These are phyloP conservation scores for Aurinia saxatilis DNA, from an alignment of 345 rosid species.

Conservation along the genomic window DNA sequence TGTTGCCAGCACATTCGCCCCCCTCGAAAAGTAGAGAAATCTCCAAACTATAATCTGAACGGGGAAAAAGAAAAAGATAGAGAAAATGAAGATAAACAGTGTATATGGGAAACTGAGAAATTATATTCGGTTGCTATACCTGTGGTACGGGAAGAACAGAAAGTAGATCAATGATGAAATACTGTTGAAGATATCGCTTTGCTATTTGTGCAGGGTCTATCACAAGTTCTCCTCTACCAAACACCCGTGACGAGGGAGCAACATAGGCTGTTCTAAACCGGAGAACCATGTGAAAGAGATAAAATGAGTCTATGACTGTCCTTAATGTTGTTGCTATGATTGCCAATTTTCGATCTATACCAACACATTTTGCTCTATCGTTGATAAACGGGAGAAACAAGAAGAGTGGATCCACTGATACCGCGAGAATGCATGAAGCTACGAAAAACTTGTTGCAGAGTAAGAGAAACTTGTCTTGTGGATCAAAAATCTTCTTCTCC, in stretches of 20 bases:
- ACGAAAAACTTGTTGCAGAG: slow-evolving; percentile 74
- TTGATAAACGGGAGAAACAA: slow-evolving; percentile 82
- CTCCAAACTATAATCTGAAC: slow-evolving; percentile 89
- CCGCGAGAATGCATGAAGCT: slow-evolving; percentile 72
- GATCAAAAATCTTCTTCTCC: slow-evolving; percentile 87
- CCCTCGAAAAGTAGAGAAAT: slow-evolving; percentile 57
- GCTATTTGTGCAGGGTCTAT: slow-evolving; percentile 85
- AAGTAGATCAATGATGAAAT: slow-evolving; percentile 81
- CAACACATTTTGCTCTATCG: slow-evolving; percentile 44
- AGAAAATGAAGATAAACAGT: neutral
- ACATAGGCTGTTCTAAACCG: slow-evolving; percentile 94
- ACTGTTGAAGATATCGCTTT: slow-evolving; percentile 63
- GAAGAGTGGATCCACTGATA: slow-evolving; percentile 87
- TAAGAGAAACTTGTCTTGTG: slow-evolving; percentile 85
- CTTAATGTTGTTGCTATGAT: slow-evolving; percentile 66
- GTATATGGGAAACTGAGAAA: neutral
- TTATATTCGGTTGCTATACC: slow-evolving; percentile 31
- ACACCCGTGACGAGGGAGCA: slow-evolving; percentile 95
- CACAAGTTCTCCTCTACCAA: slow-evolving; percentile 95
- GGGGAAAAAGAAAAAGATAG: neutral
- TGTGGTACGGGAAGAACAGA: slow-evolving; percentile 89
- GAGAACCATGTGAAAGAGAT: slow-evolving; percentile 84
- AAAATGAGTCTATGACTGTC: slow-evolving; percentile 69
- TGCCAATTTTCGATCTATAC: slow-evolving; percentile 70
- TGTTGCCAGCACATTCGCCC: slow-evolving; percentile 68